Percentiles rank a stretch among this genome's conserved stretches.
phyloP scores from a whole-genome alignment of 164 flowering plant genomes.

The Vitis amurensis region DNA sequence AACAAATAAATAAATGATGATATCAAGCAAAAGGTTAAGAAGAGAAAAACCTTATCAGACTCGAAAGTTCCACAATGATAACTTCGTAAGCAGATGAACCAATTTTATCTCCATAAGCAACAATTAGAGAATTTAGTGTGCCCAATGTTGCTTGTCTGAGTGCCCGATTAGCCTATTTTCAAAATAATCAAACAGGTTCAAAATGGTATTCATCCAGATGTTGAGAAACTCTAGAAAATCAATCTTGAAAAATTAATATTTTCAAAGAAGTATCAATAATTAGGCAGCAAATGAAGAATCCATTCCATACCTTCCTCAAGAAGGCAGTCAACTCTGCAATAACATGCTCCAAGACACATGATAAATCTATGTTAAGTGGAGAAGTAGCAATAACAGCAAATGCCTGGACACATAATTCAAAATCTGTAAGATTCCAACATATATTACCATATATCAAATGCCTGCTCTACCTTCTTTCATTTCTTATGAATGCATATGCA shows the following conservation, averaged over 20 bases:
- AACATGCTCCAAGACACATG: conserved; percentile 86
- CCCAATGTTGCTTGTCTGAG: conserved; percentile 94
- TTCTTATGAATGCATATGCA: no score
- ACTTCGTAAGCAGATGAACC: conserved; percentile 88
- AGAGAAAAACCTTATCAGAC: conserved; percentile 73
- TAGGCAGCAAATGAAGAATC: not conserved
- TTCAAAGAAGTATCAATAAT: not conserved
- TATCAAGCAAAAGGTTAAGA: not conserved
- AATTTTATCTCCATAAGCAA: conserved; percentile 94
- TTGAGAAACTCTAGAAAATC: not conserved
- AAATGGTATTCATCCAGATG: not conserved
- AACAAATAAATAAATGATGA: not conserved
- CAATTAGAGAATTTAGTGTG: conserved; percentile 84
- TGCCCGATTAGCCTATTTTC: conserved; percentile 81
- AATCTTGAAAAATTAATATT: not conserved
- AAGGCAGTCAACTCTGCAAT: conserved; percentile 89
- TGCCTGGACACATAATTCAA: conserved; percentile 49
- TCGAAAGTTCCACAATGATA: conserved; percentile 86
- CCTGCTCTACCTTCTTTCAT: no score
- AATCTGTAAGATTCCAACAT: not conserved
- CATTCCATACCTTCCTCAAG: conserved; percentile 70
- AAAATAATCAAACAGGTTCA: conserved; percentile 12
- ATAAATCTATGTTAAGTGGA: conserved; percentile 74
- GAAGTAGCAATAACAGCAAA: conserved; percentile 95
- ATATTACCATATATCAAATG: not conserved